phyloP scores from a whole-genome alignment of 2,329 filamentous ascomycete genomes.

The Ceratocystis papillata region DNA sequence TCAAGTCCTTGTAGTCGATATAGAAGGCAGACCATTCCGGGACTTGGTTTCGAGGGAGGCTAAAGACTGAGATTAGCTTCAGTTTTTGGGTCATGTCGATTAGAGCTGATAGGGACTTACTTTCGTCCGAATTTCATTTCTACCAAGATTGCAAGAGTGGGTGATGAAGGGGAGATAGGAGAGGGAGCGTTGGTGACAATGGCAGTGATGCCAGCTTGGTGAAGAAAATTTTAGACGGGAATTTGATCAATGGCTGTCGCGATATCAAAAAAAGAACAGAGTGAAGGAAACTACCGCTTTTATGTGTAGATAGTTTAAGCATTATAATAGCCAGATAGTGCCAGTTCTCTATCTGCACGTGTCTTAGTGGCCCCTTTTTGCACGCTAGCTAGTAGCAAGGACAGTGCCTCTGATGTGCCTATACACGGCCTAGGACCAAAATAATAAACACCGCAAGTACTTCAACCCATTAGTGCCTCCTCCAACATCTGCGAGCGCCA shows the following conservation, averaged over 20 bases:
- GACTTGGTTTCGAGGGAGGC: constrained; percentile 69
- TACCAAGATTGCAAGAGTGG: not conserved
- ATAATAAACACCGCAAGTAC: not conserved
- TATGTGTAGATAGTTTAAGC: constrained; percentile 7
- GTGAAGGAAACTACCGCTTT: constrained; percentile 8
- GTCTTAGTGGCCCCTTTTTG: constrained; percentile 4
- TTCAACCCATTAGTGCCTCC: not conserved
- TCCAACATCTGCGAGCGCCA: not conserved
- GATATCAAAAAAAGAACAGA: not conserved
- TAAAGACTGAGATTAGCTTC: constrained; percentile 31
- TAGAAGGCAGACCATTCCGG: constrained; percentile 77
- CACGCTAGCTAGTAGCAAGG: not conserved
- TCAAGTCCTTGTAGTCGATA: constrained; percentile 83
- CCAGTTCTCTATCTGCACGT: not conserved
- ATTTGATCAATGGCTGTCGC: not conserved
- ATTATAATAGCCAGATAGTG: not conserved
- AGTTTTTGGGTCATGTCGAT: not conserved
- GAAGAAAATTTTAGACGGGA: not conserved
- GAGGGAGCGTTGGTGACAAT: constrained; percentile 15
- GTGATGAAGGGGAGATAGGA: not conserved
- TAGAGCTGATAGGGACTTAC: constrained; percentile 34
- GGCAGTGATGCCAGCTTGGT: not conserved
- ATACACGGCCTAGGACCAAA: not conserved
- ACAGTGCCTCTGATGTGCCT: not conserved
- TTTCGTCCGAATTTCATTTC: constrained; percentile 54